Evolutionary conservation across 352 stramenopile species (phyloP), one percentile per base, ranked within the genome.

Genomic region (Blastocystis sp.): DNA sequence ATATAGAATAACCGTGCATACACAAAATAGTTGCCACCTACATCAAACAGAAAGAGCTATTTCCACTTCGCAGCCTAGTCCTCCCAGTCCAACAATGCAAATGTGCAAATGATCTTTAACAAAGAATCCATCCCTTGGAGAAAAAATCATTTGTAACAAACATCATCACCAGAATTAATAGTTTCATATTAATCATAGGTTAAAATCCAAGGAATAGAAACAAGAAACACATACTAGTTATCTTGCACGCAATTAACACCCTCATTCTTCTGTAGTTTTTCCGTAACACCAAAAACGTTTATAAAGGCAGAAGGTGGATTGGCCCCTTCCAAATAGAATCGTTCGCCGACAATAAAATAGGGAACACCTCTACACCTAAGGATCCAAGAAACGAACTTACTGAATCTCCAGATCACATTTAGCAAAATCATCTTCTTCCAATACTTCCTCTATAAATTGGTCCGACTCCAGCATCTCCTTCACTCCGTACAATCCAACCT

Each of bases 311-410:
- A 54, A 66, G 70, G 50, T 47, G 70, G 70, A 34, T 80, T 80
- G 13, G 70, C 70, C n/a, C 70, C 70, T n/a, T 80, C 70, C n/a
- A 80, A 37, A 37, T 80, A 80, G 54, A 62, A 80, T 15, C 54
- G 47, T 20, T 80, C 50, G 15, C 64, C 64, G 9, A 80, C 54
- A 37, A 80, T 62, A 37, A 80, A 80, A 39, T 62, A 80, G 6
- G 70, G 70, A 37, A 80, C 70, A 34, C 70, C 70, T 18, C 70
- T 80, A 47, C 34, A n/a, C 15, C 7, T 63, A 63, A 80, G 18
- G 4, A 62, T n/a, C 3, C n/a, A 18, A 37, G 5, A 18, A 7
- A 8, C 9, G 23, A 8, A 18, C 29, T 9, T 39, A 80, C 70
- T 80, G 20, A 34, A 80, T 80, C 11, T 80, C 70, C 2, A 80